phyloP scores from a whole-genome alignment of 2,329 filamentous ascomycete genomes.

The Aspergillus phoenicis region DNA sequence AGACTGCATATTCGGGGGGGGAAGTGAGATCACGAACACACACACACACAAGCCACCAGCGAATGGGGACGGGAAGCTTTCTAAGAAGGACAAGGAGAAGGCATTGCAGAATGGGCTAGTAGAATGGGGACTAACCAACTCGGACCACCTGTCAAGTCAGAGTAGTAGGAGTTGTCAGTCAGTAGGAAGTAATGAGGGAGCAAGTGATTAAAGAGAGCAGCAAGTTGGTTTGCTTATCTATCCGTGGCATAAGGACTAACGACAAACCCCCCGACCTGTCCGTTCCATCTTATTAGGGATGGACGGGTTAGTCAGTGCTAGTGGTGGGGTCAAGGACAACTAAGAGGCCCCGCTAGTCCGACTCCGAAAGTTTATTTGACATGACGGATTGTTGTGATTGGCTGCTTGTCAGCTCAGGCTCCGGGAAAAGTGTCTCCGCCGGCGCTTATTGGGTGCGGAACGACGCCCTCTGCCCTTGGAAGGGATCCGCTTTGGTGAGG shows the following conservation, averaged over 20 bases:
- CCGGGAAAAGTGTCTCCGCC: not conserved
- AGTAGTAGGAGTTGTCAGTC: not conserved
- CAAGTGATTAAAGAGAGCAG: not conserved
- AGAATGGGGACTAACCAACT: slow-evolving; percentile 3
- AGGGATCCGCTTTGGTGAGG: slow-evolving; percentile 20
- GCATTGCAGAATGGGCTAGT: slow-evolving; percentile 13
- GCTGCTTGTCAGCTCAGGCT: slow-evolving; percentile 1
- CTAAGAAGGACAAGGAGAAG: not conserved
- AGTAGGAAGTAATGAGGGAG: not conserved
- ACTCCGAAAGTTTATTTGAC: slow-evolving; percentile 18
- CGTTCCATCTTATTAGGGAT: slow-evolving; percentile 12
- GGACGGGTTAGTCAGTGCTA: not conserved
- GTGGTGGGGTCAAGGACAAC: slow-evolving; percentile 14
- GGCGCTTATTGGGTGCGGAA: slow-evolving; percentile 14
- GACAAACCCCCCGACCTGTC: not conserved
- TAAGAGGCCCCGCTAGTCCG: slow-evolving; percentile 16
- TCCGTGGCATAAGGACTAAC: slow-evolving; percentile 4
- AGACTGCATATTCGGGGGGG: slow-evolving; percentile 17
- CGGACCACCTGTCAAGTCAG: not conserved
- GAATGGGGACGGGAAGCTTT: not conserved
- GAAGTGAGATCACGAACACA: slow-evolving; percentile 8
- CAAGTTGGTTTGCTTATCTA: slow-evolving; percentile 12
- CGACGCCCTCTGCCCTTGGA: slow-evolving; percentile 8
- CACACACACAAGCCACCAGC: slow-evolving; percentile 10
- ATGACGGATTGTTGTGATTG: slow-evolving; percentile 5